phyloP scores from a whole-genome alignment of 2,329 filamentous ascomycete genomes.

The Fusarium begoniae region DNA sequence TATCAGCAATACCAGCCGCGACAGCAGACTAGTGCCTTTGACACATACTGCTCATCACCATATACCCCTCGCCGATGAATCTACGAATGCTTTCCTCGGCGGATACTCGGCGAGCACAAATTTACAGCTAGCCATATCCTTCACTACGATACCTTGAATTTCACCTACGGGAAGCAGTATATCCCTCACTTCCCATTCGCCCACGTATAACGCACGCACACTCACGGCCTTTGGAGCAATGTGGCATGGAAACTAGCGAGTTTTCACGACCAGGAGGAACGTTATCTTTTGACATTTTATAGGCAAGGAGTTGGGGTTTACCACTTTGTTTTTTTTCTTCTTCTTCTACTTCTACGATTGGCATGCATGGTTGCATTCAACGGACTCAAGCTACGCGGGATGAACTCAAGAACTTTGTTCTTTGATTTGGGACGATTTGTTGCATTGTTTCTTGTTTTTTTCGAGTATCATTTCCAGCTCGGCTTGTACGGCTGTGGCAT shows the following conservation, averaged over 20 bases:
- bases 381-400: constrained; percentile 25
- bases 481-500: constrained; percentile 10
- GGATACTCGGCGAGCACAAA: not conserved
- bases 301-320: constrained; percentile 36
- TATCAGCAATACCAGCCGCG: constrained; percentile 16
- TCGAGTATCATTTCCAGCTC: not conserved
- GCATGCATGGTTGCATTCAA: constrained; percentile 37
- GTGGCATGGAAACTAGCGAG: constrained; percentile 17
- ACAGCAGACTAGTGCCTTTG: constrained; percentile 3
- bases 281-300: constrained; percentile 30
- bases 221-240: constrained; percentile 34
- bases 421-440: constrained; percentile 24
- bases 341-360: constrained; percentile 18
- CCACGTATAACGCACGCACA: constrained; percentile 27
- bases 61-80: constrained; percentile 23
- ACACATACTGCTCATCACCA: constrained; percentile 21
- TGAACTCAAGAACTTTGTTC: constrained; percentile 18
- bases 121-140: constrained; percentile 5
- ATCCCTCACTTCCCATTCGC: constrained; percentile 13
- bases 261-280: constrained; percentile 16
- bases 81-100: not conserved
- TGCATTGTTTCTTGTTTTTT: constrained; percentile 26
- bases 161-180: constrained; percentile 16
- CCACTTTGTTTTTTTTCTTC: constrained; percentile 12
- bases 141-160: constrained; percentile 16